A percentile compares a stretch with the other conserved stretches of the same genome.
These are phyloP conservation scores for Ustulina deusta DNA, from an alignment of 2,329 filamentous ascomycete genomes.

Conservation along the genomic window DNA sequence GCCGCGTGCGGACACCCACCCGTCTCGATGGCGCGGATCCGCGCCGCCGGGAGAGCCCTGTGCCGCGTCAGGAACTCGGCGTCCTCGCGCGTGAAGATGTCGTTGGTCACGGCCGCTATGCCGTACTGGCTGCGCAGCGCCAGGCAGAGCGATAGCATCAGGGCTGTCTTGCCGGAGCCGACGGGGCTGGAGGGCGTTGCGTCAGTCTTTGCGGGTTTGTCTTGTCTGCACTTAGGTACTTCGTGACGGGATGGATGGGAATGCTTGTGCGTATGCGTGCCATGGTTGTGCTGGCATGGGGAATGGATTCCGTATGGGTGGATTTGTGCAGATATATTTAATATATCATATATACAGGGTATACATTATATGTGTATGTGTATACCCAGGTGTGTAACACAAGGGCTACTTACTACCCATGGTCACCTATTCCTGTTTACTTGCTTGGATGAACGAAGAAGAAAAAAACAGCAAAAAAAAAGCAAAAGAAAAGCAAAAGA, in stretches of 20 bases:
- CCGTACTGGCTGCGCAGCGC: conserved; percentile 83
- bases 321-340: background rate
- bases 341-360: background rate
- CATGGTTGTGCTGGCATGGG: background rate
- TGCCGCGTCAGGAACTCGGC: conserved; percentile 95
- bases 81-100: conserved; percentile 98
- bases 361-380: background rate
- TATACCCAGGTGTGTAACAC: background rate
- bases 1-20: conserved; percentile 97
- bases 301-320: background rate
- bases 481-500: too few species aligned
- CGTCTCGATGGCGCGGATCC: conserved; percentile 96
- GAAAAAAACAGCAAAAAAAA: too few species aligned
- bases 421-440: background rate
- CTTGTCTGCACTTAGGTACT: background rate
- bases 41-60: conserved; percentile 81
- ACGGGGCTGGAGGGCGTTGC: conserved; percentile 72
- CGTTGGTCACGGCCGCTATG: conserved; percentile 96
- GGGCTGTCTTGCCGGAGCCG: conserved; percentile 94
- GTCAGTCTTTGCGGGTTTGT: background rate
- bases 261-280: background rate
- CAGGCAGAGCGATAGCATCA: conserved; percentile 93
- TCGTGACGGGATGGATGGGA: background rate
- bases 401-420: background rate
- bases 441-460: background rate